Conservation (phyloP, 495 filamentous ascomycete genomes). For the Talaromyces proteolyticus region DNA sequence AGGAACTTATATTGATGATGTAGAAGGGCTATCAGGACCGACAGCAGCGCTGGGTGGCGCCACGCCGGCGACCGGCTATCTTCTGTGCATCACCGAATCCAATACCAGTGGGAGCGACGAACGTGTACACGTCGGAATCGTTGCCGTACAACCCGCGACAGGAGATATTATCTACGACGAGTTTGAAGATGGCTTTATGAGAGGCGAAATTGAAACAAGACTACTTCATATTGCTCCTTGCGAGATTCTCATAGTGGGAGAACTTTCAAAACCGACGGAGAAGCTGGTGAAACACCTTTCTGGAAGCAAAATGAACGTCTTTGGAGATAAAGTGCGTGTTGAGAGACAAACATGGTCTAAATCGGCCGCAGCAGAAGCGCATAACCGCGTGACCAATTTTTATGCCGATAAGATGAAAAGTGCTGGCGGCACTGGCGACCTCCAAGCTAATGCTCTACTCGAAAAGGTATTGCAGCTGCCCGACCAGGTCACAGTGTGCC, state of each 20-base stretch:
- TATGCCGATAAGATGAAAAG: conserved; percentile 84
- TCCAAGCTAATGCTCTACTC: conserved; percentile 53
- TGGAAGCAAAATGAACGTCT: conserved; percentile 83
- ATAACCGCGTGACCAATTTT: conserved; percentile 88
- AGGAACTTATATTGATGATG: conserved; percentile 94
- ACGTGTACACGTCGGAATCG: conserved; percentile 84
- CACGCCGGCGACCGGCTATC: conserved; percentile 75
- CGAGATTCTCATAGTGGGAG: conserved; percentile 92
- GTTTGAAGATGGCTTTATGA: conserved; percentile 98
- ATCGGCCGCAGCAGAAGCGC: conserved; percentile 75
- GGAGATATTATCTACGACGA: conserved; percentile 95
- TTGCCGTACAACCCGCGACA: conserved; percentile 93
- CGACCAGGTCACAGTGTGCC: conserved; percentile 81
- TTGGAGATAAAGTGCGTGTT: conserved; percentile 83
- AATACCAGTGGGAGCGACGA: conserved; percentile 88
- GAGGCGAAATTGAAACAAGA: conserved; percentile 90
- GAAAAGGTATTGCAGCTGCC: conserved; percentile 83
- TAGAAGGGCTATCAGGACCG: conserved; percentile 66
- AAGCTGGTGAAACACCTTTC: conserved; percentile 90
- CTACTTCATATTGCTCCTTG: conserved; percentile 93
- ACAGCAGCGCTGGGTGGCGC: conserved; percentile 43
- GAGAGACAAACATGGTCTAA: conserved; percentile 73
- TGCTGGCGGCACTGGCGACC: conserved; percentile 38
- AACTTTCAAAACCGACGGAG: conserved; percentile 87
- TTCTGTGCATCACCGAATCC: conserved; percentile 88